Evolutionary conservation across 768 basidiomycete genomes (phyloP).

Genomic region (Suillus occidentalis): DNA sequence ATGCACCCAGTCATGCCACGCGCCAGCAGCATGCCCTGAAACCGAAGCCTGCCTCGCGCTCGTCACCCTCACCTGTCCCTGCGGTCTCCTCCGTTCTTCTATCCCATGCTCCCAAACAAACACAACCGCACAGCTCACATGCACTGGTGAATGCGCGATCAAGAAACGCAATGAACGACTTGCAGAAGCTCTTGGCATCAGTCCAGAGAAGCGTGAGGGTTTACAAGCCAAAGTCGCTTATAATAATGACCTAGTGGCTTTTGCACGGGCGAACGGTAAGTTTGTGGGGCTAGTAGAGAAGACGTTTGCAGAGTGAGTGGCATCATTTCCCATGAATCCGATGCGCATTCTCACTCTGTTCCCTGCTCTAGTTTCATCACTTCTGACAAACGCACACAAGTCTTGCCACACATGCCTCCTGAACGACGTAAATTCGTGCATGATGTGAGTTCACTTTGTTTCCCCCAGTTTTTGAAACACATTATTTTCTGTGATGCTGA

Average conservation of each 20-base stretch:
- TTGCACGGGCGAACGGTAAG: conserved; percentile 58
- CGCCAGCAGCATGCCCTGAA: conserved; percentile 83
- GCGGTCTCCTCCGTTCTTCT: conserved; percentile 76
- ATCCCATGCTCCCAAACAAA: conserved; percentile 67
- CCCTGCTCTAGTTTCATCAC: conserved; percentile 53
- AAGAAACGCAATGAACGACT: conserved; percentile 85
- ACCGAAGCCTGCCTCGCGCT: conserved; percentile 70
- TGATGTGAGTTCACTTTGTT: conserved; percentile 46
- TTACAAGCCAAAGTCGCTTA: conserved; percentile 47
- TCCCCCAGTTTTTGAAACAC: background rate
- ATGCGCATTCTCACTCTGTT: conserved; percentile 9
- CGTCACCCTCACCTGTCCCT: conserved; percentile 74
- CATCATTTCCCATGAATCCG: conserved; percentile 21
- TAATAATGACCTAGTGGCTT: conserved; percentile 58
- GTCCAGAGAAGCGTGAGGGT: conserved; percentile 42
- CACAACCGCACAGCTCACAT: conserved; percentile 51
- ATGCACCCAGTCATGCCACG: conserved; percentile 81
- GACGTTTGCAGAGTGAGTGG: conserved; percentile 74
- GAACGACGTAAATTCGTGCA: conserved; percentile 83
- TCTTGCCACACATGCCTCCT: conserved; percentile 79
- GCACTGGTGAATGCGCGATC: conserved; percentile 79
- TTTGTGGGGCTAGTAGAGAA: conserved; percentile 78
- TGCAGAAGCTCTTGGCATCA: conserved; percentile 92
- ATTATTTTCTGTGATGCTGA: background rate
- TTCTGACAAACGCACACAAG: conserved; percentile 65